phyloP scores from a whole-genome alignment of 2,329 filamentous ascomycete species.

The Fusarium proliferatum region DNA sequence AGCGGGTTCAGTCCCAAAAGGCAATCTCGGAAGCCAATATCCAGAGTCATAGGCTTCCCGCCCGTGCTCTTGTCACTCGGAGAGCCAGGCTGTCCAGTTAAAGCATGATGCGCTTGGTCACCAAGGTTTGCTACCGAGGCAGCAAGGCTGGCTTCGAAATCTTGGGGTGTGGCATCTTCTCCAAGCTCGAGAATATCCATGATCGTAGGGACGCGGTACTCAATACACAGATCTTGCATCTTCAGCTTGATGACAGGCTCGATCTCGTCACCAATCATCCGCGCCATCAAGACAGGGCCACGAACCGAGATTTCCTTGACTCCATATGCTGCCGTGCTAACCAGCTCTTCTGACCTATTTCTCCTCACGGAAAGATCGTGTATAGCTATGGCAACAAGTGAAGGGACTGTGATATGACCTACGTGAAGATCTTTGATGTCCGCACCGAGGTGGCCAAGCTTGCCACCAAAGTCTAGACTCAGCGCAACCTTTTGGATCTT shows the following conservation, averaged over 20 bases:
- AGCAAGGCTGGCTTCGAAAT: constrained; percentile 79
- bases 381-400: constrained; percentile 82
- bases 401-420: constrained; percentile 86
- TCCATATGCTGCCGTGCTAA: constrained; percentile 63
- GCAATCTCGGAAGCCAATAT: constrained; percentile 83
- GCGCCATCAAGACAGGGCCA: constrained; percentile 77
- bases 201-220: constrained; percentile 87
- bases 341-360: constrained; percentile 76
- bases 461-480: constrained; percentile 71
- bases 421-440: constrained; percentile 73
- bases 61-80: constrained; percentile 45
- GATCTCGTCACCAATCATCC: constrained; percentile 93
- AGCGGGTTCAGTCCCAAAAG: constrained; percentile 87
- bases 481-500: constrained; percentile 72
- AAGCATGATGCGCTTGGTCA: constrained; percentile 67
- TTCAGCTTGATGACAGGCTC: constrained; percentile 92
- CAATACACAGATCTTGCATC: constrained; percentile 83
- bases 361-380: constrained; percentile 70
- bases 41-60: constrained; percentile 72
- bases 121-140: constrained; percentile 83
- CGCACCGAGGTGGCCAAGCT: constrained; percentile 73
- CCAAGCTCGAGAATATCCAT: constrained; percentile 81
- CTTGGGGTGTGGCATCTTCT: constrained; percentile 74
- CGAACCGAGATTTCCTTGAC: constrained; percentile 43
- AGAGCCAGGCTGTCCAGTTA: constrained; percentile 48